phyloP scores from a whole-genome alignment of 2,329 filamentous ascomycete species.

The Venturia pyrina region DNA sequence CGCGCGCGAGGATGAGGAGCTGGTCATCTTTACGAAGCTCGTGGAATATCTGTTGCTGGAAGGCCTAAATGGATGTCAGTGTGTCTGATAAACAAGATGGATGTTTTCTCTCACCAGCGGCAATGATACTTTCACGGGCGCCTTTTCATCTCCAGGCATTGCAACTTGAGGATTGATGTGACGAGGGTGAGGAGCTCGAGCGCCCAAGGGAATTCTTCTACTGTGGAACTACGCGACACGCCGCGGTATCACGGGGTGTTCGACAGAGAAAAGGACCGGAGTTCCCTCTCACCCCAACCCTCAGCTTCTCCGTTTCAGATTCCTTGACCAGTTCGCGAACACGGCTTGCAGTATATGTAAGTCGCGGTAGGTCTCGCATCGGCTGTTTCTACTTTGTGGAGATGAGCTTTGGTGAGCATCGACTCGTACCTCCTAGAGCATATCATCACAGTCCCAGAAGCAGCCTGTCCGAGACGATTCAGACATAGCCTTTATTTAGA shows the following conservation, averaged over 20 bases:
- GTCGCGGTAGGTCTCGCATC: no score
- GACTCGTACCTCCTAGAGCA: no score
- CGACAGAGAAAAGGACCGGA: no score
- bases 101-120: constrained; percentile 47
- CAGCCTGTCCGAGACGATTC: no score
- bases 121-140: constrained; percentile 69
- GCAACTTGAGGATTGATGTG: not conserved
- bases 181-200: not conserved
- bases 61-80: constrained; percentile 44
- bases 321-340: not conserved
- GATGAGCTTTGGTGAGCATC: no score
- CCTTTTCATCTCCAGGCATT: constrained; percentile 32
- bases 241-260: not conserved
- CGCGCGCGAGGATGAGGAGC: constrained; percentile 81
- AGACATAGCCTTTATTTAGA: no score
- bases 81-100: not conserved
- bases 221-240: not conserved
- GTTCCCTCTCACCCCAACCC: not conserved
- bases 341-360: not conserved
- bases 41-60: constrained; percentile 91
- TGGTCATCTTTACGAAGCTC: constrained; percentile 86
- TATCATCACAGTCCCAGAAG: no score
- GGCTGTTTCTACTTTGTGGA: no score
- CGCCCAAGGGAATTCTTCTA: not conserved
- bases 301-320: no score